These are phyloP conservation scores for Tillandsia fasciculata DNA, from an alignment of 176 grass and related monocot species.

Conservation along the genomic window DNA sequence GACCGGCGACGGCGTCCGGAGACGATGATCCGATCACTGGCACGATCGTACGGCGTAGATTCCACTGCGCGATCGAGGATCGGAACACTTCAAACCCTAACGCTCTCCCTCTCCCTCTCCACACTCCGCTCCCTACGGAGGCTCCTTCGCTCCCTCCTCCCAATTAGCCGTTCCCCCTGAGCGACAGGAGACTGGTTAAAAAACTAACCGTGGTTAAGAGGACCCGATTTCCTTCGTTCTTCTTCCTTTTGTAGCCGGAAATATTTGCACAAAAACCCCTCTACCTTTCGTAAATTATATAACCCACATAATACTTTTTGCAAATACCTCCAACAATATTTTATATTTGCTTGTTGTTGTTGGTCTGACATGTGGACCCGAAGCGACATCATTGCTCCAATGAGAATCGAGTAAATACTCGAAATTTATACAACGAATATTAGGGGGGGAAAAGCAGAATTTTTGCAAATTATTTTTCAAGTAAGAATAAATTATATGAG, in stretches of 20 bases:
- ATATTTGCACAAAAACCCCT: not conserved
- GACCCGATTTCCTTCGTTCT: not conserved
- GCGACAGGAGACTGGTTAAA: conserved; percentile 46
- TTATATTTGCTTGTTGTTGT: not conserved
- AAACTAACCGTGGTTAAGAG: conserved; percentile 45
- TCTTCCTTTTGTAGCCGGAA: conserved; percentile 13
- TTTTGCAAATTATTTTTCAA: no score
- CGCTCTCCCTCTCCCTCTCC: not conserved
- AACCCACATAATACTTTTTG: conserved; percentile 12
- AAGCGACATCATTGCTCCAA: no score
- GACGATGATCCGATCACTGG: not conserved
- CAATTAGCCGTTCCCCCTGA: conserved; percentile 14
- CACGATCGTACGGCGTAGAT: not conserved
- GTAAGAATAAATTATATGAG: no score
- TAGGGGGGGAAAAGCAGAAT: no score
- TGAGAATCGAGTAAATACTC: no score
- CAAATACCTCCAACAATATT: not conserved
- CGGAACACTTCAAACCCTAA: not conserved
- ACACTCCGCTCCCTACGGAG: not conserved
- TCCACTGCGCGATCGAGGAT: not conserved
- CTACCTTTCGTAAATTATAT: not conserved
- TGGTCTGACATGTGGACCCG: not conserved
- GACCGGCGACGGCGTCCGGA: not conserved
- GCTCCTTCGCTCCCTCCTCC: not conserved
- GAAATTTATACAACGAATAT: no score